Percentiles rank a stretch among this genome's conserved stretches.
Evolutionary conservation across 1,284 basidiomycete genomes (phyloP).

Genomic region (Sanghuangporus weigelae): DNA sequence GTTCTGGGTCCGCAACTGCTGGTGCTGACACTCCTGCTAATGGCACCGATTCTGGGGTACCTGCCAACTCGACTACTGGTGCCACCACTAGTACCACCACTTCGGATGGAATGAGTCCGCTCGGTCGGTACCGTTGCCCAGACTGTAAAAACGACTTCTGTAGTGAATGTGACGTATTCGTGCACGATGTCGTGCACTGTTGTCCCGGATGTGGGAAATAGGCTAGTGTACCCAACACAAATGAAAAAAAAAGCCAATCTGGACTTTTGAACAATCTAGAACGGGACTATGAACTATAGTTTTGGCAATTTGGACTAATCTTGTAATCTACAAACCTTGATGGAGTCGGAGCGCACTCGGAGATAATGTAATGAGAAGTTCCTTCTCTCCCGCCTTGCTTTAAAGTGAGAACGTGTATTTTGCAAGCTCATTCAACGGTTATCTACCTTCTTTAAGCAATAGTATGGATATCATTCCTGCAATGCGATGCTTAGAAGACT

Average conservation of each 20-base stretch:
- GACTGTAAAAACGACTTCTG: slow-evolving; percentile 52
- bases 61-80: neutral
- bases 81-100: slow-evolving; percentile 21
- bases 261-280: neutral
- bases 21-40: neutral
- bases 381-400: too few relatives aligned
- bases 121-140: slow-evolving; percentile 74
- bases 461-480: too few relatives aligned
- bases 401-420: too few relatives aligned
- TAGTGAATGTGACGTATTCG: slow-evolving; percentile 59
- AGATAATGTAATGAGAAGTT: too few relatives aligned
- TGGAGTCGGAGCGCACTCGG: too few relatives aligned
- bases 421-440: too few relatives aligned
- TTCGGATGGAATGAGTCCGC: slow-evolving; percentile 66
- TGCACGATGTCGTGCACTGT: slow-evolving; percentile 56
- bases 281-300: neutral
- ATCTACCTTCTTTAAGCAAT: too few relatives aligned
- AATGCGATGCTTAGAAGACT: too few relatives aligned
- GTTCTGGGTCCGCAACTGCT: neutral
- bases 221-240: neutral
- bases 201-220: slow-evolving; percentile 50
- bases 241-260: slow-evolving; percentile 15
- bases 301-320: too few relatives aligned
- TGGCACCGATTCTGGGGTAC: slow-evolving; percentile 18
- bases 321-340: too few relatives aligned